These are phyloP conservation scores for Pichia sp. DNA, from an alignment of 1,139 yeast species.

Conservation along the genomic window DNA sequence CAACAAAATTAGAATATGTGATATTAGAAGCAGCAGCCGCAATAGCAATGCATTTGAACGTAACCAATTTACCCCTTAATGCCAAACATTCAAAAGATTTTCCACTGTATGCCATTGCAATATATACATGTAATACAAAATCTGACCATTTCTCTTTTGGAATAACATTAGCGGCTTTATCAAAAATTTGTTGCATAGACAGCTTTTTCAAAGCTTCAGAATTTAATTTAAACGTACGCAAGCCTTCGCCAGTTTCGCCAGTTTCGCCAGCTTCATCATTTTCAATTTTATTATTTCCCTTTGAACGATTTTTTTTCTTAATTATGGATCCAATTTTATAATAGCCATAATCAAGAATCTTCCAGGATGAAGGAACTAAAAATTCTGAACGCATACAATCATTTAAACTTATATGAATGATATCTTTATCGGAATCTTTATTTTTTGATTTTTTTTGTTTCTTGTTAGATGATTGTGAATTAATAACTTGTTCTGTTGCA, in stretches of 20 bases:
- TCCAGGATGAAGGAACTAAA: conserved; percentile 54
- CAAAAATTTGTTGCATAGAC: conserved; percentile 58
- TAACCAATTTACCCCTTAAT: conserved; percentile 53
- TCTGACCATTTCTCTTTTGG: conserved; percentile 62
- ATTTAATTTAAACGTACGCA: conserved; percentile 39
- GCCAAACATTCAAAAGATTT: conserved; percentile 48
- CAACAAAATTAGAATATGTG: conserved; percentile 48
- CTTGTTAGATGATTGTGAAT: conserved; percentile 28
- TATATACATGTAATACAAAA: conserved; percentile 54
- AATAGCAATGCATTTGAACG: conserved; percentile 60
- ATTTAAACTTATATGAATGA: conserved; percentile 42
- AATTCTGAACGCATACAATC: conserved; percentile 46
- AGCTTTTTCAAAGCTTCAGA: conserved; percentile 45
- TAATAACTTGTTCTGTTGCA: background rate
- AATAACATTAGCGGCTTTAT: conserved; percentile 49
- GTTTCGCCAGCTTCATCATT: conserved; percentile 15
- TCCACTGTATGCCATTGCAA: conserved; percentile 64
- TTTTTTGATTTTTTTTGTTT: conserved; percentile 15
- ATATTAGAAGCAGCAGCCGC: conserved; percentile 50
- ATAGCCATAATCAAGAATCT: conserved; percentile 48
- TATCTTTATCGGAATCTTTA: conserved; percentile 4
- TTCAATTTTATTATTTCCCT: conserved; percentile 19
- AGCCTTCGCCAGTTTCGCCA: conserved; percentile 33
- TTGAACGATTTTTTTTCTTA: background rate
- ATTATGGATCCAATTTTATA: conserved; percentile 31